These are phyloP conservation scores for Melanomma pulvis-pyrius DNA, from an alignment of 495 filamentous ascomycete species.

Conservation along the genomic window DNA sequence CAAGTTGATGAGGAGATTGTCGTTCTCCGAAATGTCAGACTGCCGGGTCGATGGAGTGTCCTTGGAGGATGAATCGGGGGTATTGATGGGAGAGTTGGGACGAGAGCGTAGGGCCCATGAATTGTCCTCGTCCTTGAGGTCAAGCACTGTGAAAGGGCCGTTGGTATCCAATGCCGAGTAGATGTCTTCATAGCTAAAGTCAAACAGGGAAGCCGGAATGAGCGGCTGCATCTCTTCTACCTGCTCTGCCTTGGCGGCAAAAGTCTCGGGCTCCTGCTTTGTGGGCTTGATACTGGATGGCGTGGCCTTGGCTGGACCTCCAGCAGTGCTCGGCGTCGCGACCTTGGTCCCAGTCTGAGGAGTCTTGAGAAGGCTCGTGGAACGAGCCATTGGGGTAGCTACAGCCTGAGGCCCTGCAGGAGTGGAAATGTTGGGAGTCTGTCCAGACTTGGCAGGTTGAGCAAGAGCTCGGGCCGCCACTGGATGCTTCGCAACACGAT, in stretches of 20 bases:
- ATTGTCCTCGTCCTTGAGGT: constrained; percentile 34
- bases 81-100: constrained; percentile 21
- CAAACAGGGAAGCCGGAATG: constrained; percentile 15
- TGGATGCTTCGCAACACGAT: constrained; percentile 17
- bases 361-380: no score
- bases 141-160: constrained; percentile 17
- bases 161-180: constrained; percentile 25
- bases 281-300: constrained; percentile 22
- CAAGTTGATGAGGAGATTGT: constrained; percentile 34
- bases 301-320: constrained; percentile 22
- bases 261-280: constrained; percentile 15
- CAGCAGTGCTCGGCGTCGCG: constrained; percentile 35
- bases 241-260: not conserved
- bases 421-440: constrained; percentile 37
- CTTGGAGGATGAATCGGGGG: constrained; percentile 30
- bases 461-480: constrained; percentile 11
- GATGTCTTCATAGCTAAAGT: constrained; percentile 22
- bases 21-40: constrained; percentile 37
- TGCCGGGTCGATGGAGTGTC: constrained; percentile 31
- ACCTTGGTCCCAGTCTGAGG: constrained; percentile 27
- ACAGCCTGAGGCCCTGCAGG: constrained; percentile 24
- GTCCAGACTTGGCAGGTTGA: constrained; percentile 33
- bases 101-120: constrained; percentile 30
- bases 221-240: constrained; percentile 12
- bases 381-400: constrained; percentile 34